These are phyloP conservation scores for Gnomoniopsis sp. DNA, from an alignment of 2,329 filamentous ascomycete species.

Conservation along the genomic window DNA sequence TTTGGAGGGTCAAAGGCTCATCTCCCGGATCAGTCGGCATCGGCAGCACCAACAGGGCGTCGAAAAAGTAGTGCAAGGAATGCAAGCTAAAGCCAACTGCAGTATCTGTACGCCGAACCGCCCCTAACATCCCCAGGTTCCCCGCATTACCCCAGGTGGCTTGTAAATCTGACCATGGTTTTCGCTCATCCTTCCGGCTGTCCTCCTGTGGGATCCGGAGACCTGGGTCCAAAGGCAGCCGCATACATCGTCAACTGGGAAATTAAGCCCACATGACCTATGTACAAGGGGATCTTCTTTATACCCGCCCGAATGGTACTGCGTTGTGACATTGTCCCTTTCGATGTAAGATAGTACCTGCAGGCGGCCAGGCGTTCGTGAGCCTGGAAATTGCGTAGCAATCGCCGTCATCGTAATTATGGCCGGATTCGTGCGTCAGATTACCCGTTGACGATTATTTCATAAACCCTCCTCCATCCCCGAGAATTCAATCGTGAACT, in stretches of 20 bases:
- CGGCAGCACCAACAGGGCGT: not conserved
- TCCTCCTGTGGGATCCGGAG: not conserved
- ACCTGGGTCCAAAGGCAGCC: not conserved
- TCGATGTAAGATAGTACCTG: too few relatives aligned
- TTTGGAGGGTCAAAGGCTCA: too few relatives aligned
- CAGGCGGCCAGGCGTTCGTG: not conserved
- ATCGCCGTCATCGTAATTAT: not conserved
- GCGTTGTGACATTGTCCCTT: not conserved
- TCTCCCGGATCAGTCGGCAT: not conserved
- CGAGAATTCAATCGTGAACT: not conserved
- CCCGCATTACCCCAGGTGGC: constrained; percentile 7
- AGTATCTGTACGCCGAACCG: not conserved
- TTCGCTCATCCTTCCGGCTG: not conserved
- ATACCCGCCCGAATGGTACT: not conserved
- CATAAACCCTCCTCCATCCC: not conserved
- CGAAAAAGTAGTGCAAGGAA: not conserved
- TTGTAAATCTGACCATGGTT: not conserved
- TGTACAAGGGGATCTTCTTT: not conserved
- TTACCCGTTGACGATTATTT: not conserved
- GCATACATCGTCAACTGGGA: not conserved
- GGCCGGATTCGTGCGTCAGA: not conserved
- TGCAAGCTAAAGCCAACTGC: not conserved
- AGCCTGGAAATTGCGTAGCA: not conserved
- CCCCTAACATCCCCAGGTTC: not conserved
- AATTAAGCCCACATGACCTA: not conserved